A percentile compares a stretch with the other conserved stretches of the same genome.
Evolutionary conservation across 257 asterid species (phyloP).

Genomic region (Anisodus acutangulus): DNA sequence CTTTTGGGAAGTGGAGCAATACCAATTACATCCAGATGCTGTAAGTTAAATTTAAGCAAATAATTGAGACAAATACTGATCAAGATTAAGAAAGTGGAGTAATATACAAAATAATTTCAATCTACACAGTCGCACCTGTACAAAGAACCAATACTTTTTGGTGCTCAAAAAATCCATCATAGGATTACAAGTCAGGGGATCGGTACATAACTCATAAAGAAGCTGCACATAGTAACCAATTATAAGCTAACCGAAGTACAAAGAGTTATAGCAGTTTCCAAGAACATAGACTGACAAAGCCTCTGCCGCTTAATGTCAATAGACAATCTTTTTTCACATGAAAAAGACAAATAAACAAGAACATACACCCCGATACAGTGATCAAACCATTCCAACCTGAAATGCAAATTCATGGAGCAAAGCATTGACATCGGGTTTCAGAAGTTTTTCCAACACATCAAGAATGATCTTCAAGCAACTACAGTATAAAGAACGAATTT

Average conservation of each 20-base stretch:
- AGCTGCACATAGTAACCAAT: constrained; percentile 60
- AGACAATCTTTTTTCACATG: background rate
- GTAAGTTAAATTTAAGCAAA: constrained; percentile 27
- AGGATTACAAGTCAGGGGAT: constrained; percentile 85
- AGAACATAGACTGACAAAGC: background rate
- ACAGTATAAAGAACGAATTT: constrained; percentile 35
- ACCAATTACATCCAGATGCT: constrained; percentile 86
- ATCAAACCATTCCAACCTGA: constrained; percentile 58
- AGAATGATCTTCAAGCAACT: constrained; percentile 98
- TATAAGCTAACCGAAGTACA: constrained; percentile 36
- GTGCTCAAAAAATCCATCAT: constrained; percentile 75
- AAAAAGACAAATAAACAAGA: constrained; percentile 11
- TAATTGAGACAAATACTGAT: background rate
- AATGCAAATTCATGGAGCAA: constrained; percentile 93
- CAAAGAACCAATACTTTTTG: constrained; percentile 82
- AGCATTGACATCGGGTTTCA: constrained; percentile 83
- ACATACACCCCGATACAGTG: background rate
- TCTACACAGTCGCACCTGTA: constrained; percentile 56
- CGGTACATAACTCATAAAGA: constrained; percentile 79
- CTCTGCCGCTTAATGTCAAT: background rate
- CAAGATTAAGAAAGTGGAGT: background rate
- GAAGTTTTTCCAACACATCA: constrained; percentile 75
- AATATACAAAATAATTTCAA: background rate
- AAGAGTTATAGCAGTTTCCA: constrained; percentile 26
- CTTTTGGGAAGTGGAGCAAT: constrained; percentile 82